Conservation (phyloP, 1,284 basidiomycete species). For the Cutaneotrichosporon sp. region DNA sequence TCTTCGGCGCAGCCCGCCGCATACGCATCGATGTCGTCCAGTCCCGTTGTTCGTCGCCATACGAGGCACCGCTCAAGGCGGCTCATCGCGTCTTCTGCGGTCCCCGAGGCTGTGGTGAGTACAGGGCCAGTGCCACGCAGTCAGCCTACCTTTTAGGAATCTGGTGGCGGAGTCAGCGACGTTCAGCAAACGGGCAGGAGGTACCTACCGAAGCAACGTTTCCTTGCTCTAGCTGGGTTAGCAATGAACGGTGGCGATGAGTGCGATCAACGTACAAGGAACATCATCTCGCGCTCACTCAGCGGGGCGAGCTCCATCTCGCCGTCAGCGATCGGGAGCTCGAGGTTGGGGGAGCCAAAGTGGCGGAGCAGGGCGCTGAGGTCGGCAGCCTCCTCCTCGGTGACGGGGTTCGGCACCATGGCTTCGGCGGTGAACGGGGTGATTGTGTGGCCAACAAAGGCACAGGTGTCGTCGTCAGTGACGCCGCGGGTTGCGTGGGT, state of each 20-base stretch:
- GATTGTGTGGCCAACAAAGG: no score
- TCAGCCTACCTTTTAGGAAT: not conserved
- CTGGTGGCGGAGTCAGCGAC: not conserved
- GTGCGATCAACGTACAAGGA: conserved; percentile 26
- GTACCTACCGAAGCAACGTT: conserved; percentile 26
- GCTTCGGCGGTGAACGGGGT: no score
- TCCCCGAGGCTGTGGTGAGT: not conserved
- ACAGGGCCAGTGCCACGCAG: not conserved
- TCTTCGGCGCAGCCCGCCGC: no score
- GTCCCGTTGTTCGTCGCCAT: not conserved
- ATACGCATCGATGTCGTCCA: conserved; percentile 33
- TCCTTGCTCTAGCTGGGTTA: conserved; percentile 28
- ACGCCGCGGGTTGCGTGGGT: no score
- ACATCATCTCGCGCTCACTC: conserved; percentile 41
- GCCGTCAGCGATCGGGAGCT: conserved; percentile 22
- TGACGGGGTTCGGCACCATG: no score
- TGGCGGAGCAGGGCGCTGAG: no score
- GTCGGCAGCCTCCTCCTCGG: no score
- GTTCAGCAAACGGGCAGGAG: no score
- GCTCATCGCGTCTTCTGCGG: not conserved
- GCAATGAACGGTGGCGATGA: no score
- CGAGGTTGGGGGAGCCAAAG: no score
- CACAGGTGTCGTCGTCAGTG: no score
- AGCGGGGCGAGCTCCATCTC: conserved; percentile 16
- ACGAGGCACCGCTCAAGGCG: not conserved